Evolutionary conservation across 176 grass and related monocot genomes (phyloP).

Genomic region (Cocos nucifera): DNA sequence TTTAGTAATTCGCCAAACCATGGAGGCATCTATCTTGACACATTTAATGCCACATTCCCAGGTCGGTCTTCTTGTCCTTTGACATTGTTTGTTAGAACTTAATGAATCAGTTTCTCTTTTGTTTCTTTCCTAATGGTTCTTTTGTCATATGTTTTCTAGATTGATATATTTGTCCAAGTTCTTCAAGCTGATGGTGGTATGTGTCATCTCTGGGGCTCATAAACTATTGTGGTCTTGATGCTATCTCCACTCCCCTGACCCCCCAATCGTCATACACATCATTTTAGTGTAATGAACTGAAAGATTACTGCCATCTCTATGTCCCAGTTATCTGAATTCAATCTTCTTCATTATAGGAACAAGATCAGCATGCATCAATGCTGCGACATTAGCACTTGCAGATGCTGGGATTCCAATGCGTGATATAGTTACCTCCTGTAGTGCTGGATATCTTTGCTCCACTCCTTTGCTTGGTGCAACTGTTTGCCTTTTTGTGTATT

Average conservation of each 20-base stretch:
- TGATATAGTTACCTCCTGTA: constrained; percentile 93
- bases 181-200: constrained; percentile 98
- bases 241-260: no score
- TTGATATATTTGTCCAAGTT: constrained; percentile 98
- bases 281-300: no score
- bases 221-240: no score
- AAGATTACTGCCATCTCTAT: no score
- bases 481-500: constrained; percentile 2
- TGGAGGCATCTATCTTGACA: constrained; percentile 87
- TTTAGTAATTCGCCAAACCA: constrained; percentile 89
- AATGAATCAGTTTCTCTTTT: constrained; percentile 1
- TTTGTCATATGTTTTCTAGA: constrained; percentile 32
- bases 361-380: constrained; percentile 96
- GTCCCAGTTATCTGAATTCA: no score
- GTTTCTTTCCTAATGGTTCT: constrained; percentile 1
- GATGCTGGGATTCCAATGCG: constrained; percentile 92
- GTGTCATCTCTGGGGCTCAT: background rate
- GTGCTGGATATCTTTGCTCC: constrained; percentile 88
- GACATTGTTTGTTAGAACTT: background rate
- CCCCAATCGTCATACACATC: no score
- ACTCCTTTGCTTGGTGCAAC: constrained; percentile 74
- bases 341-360: constrained; percentile 35
- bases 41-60: constrained; percentile 84
- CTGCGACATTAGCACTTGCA: constrained; percentile 90
- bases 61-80: constrained; percentile 24